Percentiles rank a stretch among this genome's conserved stretches.
These are phyloP conservation scores for Aspergillus ustus DNA, from an alignment of 2,329 filamentous ascomycete genomes.

Conservation along the genomic window DNA sequence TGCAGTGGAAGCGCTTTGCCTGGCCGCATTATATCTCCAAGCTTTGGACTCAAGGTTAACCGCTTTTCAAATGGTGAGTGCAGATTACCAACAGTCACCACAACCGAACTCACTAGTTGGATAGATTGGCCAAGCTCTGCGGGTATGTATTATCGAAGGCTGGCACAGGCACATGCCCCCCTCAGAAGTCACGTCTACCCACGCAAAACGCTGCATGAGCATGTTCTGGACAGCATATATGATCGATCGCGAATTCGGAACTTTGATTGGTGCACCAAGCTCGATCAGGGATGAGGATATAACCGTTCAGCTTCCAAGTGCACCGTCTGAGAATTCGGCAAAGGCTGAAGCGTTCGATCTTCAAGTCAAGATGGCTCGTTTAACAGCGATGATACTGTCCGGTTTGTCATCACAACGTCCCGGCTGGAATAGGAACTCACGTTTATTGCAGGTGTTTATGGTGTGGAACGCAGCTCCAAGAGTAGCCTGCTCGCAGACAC, in stretches of 20 bases:
- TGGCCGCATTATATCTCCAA: conserved; percentile 47
- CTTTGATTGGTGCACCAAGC: conserved; percentile 33
- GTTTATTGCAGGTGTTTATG: conserved; percentile 28
- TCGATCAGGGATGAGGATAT: conserved; percentile 36
- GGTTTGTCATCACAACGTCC: conserved; percentile 17
- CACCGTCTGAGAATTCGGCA: conserved; percentile 23
- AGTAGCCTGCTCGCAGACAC: conserved; percentile 30
- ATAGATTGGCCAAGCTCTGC: conserved; percentile 33
- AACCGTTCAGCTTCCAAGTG: conserved; percentile 30
- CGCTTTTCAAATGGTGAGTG: conserved; percentile 45
- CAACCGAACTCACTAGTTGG: background rate
- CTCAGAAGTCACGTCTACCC: conserved; percentile 22
- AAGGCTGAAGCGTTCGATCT: conserved; percentile 23
- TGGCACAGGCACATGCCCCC: conserved; percentile 33
- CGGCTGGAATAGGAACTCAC: background rate
- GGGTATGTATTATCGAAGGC: conserved; percentile 34
- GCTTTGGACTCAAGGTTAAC: conserved; percentile 47
- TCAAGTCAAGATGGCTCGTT: conserved; percentile 31
- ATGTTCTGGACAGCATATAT: conserved; percentile 38
- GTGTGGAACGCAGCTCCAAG: conserved; percentile 30
- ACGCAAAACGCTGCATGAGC: conserved; percentile 29
- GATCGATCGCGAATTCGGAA: conserved; percentile 34
- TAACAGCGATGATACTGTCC: conserved; percentile 34
- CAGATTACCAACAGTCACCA: background rate
- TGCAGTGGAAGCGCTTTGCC: conserved; percentile 38